Base-by-base conservation (phyloP, 176 grass and related monocot genomes). In the Bolboschoenus planiculmis region DNA sequence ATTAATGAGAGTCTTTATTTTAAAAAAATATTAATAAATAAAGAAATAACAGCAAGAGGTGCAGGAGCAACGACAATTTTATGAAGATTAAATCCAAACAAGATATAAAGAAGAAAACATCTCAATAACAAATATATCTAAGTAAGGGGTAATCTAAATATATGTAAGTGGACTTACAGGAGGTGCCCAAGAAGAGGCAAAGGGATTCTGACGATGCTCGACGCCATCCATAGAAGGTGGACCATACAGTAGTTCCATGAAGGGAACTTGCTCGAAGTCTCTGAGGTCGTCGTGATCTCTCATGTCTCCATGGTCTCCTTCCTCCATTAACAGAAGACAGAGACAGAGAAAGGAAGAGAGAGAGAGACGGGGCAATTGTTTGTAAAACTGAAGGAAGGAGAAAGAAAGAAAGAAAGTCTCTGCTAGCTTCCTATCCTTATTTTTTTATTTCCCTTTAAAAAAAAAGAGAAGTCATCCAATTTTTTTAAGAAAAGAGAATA, bases 381-480 rank as follows among this genome's bases (percentile, higher is more conserved):
- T 74, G 34, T 10, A 16, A 77, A 34, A 26, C 29, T 78, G 24
- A 18, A 29, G 13, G 27, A 21, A 82, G 54, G 40, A 59, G 59
- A 15, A 18, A 29, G 13, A 42, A 21, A 82, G 54, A 59, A 59
- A 80, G n/a, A 82, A 82, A 82, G 56, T 82, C 50, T 82, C 8
- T 82, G 34, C 39, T 81, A 63, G 33, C 37, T 82, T 8, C 36
- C 15, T 47, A 10, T 63, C 57, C n/a, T 33, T 64, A 53, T 24
- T 48, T 3, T 7, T 10, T n/a, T 50, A 11, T 39, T 59, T 40
- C 33, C 5, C 4, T 79, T 34, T 35, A 30, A 30, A 35, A 48
- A n/a, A n/a, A n/a, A 35, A 23, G 3, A 3, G 34, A 29, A 29
- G 21, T 81, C 64, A 10, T 64, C 4, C 20, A 1, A 34, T 23